A percentile compares a stretch with the other conserved stretches of the same genome.
These are phyloP conservation scores for Metschnikowia lochheadii DNA, from an alignment of 805 yeast genomes.

Conservation along the genomic window DNA sequence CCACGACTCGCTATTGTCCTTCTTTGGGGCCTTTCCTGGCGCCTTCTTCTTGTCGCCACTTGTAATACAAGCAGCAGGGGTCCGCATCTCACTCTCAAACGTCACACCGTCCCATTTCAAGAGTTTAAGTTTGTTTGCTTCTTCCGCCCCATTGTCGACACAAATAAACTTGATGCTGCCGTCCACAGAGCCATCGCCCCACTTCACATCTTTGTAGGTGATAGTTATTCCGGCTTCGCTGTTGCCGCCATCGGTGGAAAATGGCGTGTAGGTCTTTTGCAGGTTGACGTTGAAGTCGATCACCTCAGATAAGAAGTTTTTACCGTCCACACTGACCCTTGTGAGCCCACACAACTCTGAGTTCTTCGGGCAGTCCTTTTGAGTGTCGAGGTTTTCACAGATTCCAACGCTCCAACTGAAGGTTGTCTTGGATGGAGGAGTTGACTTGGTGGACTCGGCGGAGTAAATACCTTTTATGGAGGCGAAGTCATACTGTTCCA, in stretches of 20 bases:
- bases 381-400: constrained; percentile 44
- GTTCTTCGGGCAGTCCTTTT: constrained; percentile 59
- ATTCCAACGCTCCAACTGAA: constrained; percentile 68
- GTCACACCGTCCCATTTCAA: constrained; percentile 35
- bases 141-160: constrained; percentile 23
- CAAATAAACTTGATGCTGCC: constrained; percentile 50
- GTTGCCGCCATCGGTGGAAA: constrained; percentile 25
- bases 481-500: constrained; percentile 40
- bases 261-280: constrained; percentile 25
- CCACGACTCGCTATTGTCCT: constrained; percentile 50
- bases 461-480: constrained; percentile 48
- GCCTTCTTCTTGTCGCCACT: constrained; percentile 28
- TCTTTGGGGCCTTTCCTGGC: constrained; percentile 16
- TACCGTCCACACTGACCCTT: constrained; percentile 45
- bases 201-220: constrained; percentile 48
- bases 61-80: constrained; percentile 40
- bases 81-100: constrained; percentile 20
- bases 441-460: constrained; percentile 39
- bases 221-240: constrained; percentile 34
- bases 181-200: constrained; percentile 62
- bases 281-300: constrained; percentile 51
- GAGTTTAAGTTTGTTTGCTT: constrained; percentile 24
- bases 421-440: constrained; percentile 76
- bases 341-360: constrained; percentile 79
- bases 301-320: constrained; percentile 53